Conservation (phyloP, 495 filamentous ascomycete genomes). For the Xylaria flabelliformis region DNA sequence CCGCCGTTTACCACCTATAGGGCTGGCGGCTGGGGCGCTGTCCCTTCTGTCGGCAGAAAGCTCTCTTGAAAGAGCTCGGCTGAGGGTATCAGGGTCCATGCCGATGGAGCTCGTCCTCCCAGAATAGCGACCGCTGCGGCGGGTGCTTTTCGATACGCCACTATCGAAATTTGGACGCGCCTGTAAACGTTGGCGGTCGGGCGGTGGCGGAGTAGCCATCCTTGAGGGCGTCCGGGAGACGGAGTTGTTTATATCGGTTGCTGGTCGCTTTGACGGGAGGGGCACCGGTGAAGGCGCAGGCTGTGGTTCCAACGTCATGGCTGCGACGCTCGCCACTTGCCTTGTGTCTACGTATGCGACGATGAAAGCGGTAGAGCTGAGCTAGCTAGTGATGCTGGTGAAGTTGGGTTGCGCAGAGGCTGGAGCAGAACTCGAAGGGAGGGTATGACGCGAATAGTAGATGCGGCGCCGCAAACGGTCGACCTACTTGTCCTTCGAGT, state of each 20-base stretch:
- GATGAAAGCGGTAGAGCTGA: background rate
- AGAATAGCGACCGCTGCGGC: constrained; percentile 38
- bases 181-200: constrained; percentile 45
- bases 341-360: background rate
- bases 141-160: constrained; percentile 35
- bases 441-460: constrained; percentile 9
- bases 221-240: constrained; percentile 43
- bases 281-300: constrained; percentile 34
- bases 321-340: background rate
- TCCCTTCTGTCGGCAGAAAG: constrained; percentile 57
- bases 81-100: constrained; percentile 46
- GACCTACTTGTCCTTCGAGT: constrained; percentile 24
- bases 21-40: constrained; percentile 75
- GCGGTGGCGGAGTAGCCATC: constrained; percentile 48
- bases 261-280: constrained; percentile 46
- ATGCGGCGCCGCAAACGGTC: constrained; percentile 27
- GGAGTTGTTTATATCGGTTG: constrained; percentile 42
- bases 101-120: constrained; percentile 36
- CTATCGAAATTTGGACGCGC: constrained; percentile 39
- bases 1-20: constrained; percentile 84
- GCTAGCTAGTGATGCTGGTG: background rate
- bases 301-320: constrained; percentile 49
- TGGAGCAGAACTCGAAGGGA: constrained; percentile 7
- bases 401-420: constrained; percentile 8
- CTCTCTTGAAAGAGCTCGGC: constrained; percentile 42